phyloP scores from a whole-genome alignment of 1,284 basidiomycete species.

The Kalmanozyma brasiliensis region DNA sequence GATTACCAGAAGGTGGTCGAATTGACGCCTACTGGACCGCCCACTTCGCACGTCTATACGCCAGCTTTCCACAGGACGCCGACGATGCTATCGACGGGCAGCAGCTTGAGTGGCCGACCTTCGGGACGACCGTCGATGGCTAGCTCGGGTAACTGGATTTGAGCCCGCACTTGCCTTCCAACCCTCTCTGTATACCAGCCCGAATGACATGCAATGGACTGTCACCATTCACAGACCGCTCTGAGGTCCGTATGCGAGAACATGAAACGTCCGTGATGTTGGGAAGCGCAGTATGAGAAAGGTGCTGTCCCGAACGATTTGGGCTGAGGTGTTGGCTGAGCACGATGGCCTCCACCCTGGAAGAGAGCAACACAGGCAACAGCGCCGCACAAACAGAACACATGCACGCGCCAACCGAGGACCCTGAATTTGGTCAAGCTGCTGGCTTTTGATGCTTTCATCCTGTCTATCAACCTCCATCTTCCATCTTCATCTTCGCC shows the following conservation, averaged over 20 bases:
- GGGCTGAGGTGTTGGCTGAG: not conserved
- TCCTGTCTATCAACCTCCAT: not conserved
- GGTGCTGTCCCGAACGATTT: no score
- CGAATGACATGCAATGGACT: not conserved
- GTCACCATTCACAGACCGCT: no score
- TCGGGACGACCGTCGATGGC: constrained; percentile 29
- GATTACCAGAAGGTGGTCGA: constrained; percentile 51
- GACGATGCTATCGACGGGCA: constrained; percentile 35
- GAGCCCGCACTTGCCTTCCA: not conserved
- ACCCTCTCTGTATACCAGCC: not conserved
- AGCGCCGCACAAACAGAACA: not conserved
- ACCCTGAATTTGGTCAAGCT: constrained; percentile 27
- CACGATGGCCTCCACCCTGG: constrained; percentile 13
- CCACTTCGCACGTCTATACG: constrained; percentile 4
- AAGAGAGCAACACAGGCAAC: constrained; percentile 12
- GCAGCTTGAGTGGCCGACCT: constrained; percentile 33
- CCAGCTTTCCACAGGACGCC: constrained; percentile 33
- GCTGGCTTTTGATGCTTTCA: no score
- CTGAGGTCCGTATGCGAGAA: no score
- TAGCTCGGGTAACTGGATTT: constrained; percentile 35
- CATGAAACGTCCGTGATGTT: no score
- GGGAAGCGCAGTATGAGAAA: no score
- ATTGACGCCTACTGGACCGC: constrained; percentile 26
- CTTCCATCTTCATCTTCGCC: constrained; percentile 4
- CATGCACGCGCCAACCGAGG: constrained; percentile 15